Percentiles rank a stretch among this genome's conserved stretches.
phyloP scores from a whole-genome alignment of 1,139 yeast genomes.

The Geotrichum macrosporum region DNA sequence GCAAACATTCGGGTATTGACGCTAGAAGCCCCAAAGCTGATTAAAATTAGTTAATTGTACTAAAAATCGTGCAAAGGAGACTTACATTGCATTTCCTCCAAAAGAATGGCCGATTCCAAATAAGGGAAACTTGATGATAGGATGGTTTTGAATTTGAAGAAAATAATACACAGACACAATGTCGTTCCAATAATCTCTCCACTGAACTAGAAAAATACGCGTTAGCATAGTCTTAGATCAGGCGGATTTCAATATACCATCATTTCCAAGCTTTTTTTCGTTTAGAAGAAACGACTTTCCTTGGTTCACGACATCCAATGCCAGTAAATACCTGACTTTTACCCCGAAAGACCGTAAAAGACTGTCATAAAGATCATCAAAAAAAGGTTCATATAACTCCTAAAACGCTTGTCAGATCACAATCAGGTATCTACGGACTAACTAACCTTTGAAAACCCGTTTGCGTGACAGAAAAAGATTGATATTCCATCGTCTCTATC shows the following conservation, averaged over 20 bases:
- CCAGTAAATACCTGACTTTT: no score
- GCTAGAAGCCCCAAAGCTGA: conserved; percentile 19
- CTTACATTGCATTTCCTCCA: conserved; percentile 22
- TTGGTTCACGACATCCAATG: conserved; percentile 24
- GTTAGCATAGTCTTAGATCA: no score
- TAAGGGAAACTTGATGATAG: conserved; percentile 19
- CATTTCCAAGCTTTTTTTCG: conserved; percentile 22
- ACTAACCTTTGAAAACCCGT: conserved; percentile 18
- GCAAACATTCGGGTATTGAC: conserved; percentile 19
- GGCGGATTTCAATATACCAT: no score
- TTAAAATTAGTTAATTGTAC: background rate
- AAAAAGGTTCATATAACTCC: conserved; percentile 20
- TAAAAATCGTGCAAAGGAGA: no score
- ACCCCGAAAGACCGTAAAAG: no score
- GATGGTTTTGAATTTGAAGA: conserved; percentile 20
- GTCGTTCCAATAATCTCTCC: conserved; percentile 24
- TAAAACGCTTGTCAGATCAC: background rate
- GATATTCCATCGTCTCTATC: conserved; percentile 2
- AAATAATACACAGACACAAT: conserved; percentile 16
- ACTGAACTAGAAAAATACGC: no score
- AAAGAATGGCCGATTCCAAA: conserved; percentile 26
- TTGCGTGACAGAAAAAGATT: conserved; percentile 17
- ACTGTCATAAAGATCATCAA: no score
- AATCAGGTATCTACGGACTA: no score
- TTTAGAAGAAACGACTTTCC: conserved; percentile 22